A percentile compares a stretch with the other conserved stretches of the same genome.
Conservation (phyloP, 345 rosid genomes). For the Populus simonii region DNA sequence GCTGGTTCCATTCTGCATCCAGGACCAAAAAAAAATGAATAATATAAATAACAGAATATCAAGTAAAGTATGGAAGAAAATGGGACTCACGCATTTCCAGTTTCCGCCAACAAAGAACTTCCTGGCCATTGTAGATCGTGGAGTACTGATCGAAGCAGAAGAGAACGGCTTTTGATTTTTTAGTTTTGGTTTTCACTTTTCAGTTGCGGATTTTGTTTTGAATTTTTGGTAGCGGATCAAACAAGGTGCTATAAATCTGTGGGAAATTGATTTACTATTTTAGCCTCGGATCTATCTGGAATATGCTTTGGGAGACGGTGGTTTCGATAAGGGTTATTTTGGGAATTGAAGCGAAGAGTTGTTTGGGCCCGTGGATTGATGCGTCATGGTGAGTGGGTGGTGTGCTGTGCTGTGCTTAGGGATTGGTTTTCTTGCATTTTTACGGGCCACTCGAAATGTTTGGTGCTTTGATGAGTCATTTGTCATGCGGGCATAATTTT, state of each 20-base stretch:
- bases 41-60: neutral
- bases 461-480: too few relatives aligned
- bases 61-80: neutral
- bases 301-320: neutral
- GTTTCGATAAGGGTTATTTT: constrained; percentile 3
- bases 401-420: neutral
- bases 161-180: neutral
- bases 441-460: neutral
- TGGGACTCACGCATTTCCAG: constrained; percentile 88
- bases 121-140: constrained; percentile 52
- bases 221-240: neutral
- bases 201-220: neutral
- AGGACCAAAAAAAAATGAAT: neutral
- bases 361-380: neutral
- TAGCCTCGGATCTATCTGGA: constrained; percentile 1
- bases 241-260: constrained; percentile 15
- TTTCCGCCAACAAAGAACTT: constrained; percentile 93
- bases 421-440: neutral
- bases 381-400: neutral
- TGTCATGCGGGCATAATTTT: too few relatives aligned
- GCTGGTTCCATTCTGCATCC: constrained; percentile 70
- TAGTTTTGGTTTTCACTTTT: neutral
- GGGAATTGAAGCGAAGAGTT: neutral
- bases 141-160: neutral
- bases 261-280: neutral